A percentile compares a stretch with the other conserved stretches of the same genome.
Conservation (phyloP, 2,329 filamentous ascomycete genomes). For the Ophiostoma pallidulum region DNA sequence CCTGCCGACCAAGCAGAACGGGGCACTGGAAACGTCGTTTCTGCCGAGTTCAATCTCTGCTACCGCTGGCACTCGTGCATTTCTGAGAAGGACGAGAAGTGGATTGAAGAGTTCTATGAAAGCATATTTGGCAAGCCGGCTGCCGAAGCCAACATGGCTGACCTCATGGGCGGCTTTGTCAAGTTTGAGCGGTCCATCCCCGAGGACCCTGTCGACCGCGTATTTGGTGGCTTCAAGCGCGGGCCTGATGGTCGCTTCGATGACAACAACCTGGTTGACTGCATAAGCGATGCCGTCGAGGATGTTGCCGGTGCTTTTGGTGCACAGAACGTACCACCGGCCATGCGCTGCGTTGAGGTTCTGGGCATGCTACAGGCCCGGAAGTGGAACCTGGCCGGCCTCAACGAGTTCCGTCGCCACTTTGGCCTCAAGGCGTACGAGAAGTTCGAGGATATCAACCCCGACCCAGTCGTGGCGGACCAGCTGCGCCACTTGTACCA, state of each 20-base stretch:
- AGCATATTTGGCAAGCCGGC: slow-evolving; percentile 53
- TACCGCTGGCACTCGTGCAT: slow-evolving; percentile 85
- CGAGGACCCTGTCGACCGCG: slow-evolving; percentile 57
- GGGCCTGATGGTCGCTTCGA: slow-evolving; percentile 57
- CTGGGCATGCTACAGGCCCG: slow-evolving; percentile 70
- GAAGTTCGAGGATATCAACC: slow-evolving; percentile 76
- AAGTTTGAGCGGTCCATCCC: slow-evolving; percentile 53
- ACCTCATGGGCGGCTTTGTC: slow-evolving; percentile 53
- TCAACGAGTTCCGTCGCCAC: slow-evolving; percentile 81
- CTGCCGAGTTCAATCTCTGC: slow-evolving; percentile 80
- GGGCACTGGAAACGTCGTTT: slow-evolving; percentile 73
- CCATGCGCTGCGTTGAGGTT: slow-evolving; percentile 68
- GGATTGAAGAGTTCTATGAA: slow-evolving; percentile 63
- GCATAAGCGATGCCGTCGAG: slow-evolving; percentile 60
- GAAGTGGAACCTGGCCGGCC: slow-evolving; percentile 64
- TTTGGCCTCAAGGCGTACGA: slow-evolving; percentile 68
- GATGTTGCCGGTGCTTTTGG: slow-evolving; percentile 70
- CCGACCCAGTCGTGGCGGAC: slow-evolving; percentile 60
- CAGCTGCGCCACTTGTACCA: slow-evolving; percentile 60
- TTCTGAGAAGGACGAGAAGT: slow-evolving; percentile 64
- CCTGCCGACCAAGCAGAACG: slow-evolving; percentile 52
- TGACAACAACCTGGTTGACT: slow-evolving; percentile 67
- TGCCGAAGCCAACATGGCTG: slow-evolving; percentile 44
- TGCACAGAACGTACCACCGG: slow-evolving; percentile 61
- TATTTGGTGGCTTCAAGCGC: slow-evolving; percentile 57